Evolutionary conservation across 108 stramenopile genomes (phyloP).

Genomic region (Skeletonema potamos): DNA sequence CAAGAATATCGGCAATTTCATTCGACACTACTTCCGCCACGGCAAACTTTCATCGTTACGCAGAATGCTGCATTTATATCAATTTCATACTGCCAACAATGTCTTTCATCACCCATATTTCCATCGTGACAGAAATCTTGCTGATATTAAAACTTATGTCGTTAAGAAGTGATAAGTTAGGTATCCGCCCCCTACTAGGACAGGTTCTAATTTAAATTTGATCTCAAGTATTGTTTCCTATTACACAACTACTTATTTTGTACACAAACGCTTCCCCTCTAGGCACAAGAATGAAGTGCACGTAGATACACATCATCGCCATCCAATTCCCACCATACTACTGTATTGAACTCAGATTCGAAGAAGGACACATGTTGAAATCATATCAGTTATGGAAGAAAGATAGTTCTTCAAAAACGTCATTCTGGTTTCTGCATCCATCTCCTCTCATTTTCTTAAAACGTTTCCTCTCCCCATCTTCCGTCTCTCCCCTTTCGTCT

Average conservation of each 20-base stretch:
- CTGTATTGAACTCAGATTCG: too few relatives aligned
- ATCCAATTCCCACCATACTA: neutral
- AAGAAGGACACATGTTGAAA: neutral
- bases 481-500: neutral
- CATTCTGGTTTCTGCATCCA: neutral
- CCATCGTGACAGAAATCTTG: neutral
- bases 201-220: neutral
- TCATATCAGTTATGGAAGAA: neutral
- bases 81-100: neutral
- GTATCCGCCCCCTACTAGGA: too few relatives aligned
- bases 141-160: neutral
- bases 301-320: neutral
- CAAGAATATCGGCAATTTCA: neutral
- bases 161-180: neutral
- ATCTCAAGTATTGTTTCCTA: neutral
- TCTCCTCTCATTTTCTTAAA: neutral
- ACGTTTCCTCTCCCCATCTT: neutral
- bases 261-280: neutral
- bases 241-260: neutral
- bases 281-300: too few relatives aligned
- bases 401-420: neutral
- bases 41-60: neutral
- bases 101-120: constrained; percentile 9
- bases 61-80: constrained; percentile 7
- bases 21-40: constrained; percentile 11